These are phyloP conservation scores for Plasmodium sp. DNA, from an alignment of 169 alveolate species.

Conservation along the genomic window DNA sequence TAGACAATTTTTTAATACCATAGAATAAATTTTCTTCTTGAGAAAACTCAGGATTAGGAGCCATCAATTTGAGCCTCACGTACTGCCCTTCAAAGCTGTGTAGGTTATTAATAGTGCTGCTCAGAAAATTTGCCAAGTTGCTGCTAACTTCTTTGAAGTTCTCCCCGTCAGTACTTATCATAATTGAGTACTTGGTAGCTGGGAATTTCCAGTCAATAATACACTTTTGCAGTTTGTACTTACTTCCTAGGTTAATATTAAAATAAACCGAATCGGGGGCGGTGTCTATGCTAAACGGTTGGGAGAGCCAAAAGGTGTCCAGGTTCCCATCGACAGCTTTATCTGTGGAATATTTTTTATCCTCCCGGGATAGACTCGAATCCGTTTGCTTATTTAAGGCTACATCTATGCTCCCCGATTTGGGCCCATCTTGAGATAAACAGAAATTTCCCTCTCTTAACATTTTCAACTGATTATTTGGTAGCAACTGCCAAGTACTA, in stretches of 20 bases:
- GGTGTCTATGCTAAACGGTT: constrained; percentile 79
- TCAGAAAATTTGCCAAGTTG: constrained; percentile 77
- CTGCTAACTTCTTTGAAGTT: constrained; percentile 51
- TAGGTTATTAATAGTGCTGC: constrained; percentile 77
- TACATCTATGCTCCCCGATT: constrained; percentile 91
- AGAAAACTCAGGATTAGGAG: constrained; percentile 86
- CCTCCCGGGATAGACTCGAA: constrained; percentile 83
- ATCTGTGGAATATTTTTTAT: constrained; percentile 79
- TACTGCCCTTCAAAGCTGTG: constrained; percentile 79
- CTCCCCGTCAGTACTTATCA: constrained; percentile 81
- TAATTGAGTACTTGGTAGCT: constrained; percentile 86
- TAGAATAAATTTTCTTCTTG: constrained; percentile 76
- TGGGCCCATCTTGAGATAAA: constrained; percentile 87
- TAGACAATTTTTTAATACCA: constrained; percentile 87
- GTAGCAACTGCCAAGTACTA: constrained; percentile 89
- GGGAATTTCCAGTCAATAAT: constrained; percentile 91
- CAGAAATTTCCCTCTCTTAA: constrained; percentile 91
- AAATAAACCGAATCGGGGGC: constrained; percentile 83
- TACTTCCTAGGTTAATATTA: constrained; percentile 86
- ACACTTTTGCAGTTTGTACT: constrained; percentile 80
- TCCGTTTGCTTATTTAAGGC: constrained; percentile 84
- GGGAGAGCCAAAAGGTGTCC: constrained; percentile 89
- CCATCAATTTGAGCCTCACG: constrained; percentile 77
- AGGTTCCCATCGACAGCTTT: constrained; percentile 89
- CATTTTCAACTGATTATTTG: constrained; percentile 90